A percentile compares a stretch with the other conserved stretches of the same genome.
Conservation (phyloP, 768 basidiomycete genomes). For the Hygrocybe coccinea region DNA sequence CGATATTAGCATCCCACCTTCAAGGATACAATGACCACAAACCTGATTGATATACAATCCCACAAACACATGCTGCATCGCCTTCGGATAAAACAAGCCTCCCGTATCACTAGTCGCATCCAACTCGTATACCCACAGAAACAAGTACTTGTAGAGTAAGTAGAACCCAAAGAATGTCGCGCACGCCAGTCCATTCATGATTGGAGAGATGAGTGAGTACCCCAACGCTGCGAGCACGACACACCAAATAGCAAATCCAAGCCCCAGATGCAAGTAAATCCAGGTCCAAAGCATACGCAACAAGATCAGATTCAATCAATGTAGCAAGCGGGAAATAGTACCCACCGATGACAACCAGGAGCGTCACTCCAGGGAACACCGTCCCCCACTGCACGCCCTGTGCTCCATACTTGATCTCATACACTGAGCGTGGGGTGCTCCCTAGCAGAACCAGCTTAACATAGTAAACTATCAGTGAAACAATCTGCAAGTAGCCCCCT, state of each 20-base stretch:
- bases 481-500: conserved; percentile 74
- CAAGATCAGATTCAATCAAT: not conserved
- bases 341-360: conserved; percentile 79
- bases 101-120: conserved; percentile 72
- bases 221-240: conserved; percentile 45
- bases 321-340: conserved; percentile 10
- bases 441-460: conserved; percentile 85
- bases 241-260: not conserved
- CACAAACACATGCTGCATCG: conserved; percentile 88
- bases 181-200: conserved; percentile 88
- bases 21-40: conserved; percentile 1
- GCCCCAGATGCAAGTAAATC: too few relatives aligned
- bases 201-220: conserved; percentile 86
- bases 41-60: conserved; percentile 86
- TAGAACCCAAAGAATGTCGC: conserved; percentile 82
- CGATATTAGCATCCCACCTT: not conserved
- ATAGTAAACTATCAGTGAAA: conserved; percentile 77
- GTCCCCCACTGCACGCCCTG: conserved; percentile 72
- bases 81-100: conserved; percentile 92
- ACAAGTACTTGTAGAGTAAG: conserved; percentile 80
- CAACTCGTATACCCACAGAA: conserved; percentile 75
- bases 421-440: conserved; percentile 83
- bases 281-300: not conserved
- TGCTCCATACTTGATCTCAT: conserved; percentile 73
- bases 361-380: conserved; percentile 64